phyloP scores from a whole-genome alignment of 345 rosid species.

The Bretschneidera sinensis region DNA sequence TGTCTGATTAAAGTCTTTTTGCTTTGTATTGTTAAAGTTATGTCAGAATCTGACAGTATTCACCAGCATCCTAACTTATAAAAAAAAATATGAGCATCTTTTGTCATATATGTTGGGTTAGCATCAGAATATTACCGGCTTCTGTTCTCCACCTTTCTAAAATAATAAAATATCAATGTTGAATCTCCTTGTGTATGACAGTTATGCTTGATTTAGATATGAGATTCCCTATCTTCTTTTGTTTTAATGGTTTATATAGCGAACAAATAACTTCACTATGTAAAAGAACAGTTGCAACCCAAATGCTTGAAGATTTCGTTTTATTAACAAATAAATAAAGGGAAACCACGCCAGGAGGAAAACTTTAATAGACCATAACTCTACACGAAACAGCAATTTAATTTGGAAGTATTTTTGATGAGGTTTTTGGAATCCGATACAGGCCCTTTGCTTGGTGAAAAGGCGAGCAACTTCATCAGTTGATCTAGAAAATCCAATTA shows the following conservation, averaged over 20 bases:
- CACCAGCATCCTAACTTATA: no score
- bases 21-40: not conserved
- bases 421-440: not conserved
- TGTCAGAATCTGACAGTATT: not conserved
- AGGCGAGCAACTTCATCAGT: not conserved
- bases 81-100: not conserved
- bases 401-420: not conserved
- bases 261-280: not conserved
- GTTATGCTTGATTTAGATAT: not conserved
- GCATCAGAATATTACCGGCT: not conserved
- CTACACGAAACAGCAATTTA: not conserved
- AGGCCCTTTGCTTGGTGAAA: not conserved
- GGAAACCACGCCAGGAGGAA: not conserved
- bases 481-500: not conserved
- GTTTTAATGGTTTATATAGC: no score
- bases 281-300: not conserved
- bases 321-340: no score
- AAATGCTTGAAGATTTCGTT: not conserved
- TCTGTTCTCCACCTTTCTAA: not conserved
- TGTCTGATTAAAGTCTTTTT: not conserved
- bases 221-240: not conserved
- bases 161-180: not conserved
- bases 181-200: not conserved
- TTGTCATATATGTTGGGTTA: not conserved
- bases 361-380: not conserved